Base-by-base conservation (phyloP, 1,284 basidiomycete genomes). In the Moesziomyces sp. region DNA sequence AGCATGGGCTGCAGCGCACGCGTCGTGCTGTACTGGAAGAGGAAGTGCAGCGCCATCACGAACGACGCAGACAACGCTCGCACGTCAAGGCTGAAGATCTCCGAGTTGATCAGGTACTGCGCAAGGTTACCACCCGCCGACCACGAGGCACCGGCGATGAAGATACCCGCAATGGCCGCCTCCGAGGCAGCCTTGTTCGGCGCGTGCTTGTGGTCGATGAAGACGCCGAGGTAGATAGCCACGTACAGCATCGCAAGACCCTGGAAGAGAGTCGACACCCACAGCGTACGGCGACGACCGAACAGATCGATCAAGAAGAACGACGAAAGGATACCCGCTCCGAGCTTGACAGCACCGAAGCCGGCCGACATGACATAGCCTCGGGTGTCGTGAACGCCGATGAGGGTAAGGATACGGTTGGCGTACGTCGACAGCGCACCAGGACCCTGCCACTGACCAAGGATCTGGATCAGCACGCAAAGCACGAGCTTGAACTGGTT, bases 271-370 rank as follows among this genome's bases (percentile, higher is more conserved):
- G 65, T 67, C 28, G 65, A 58, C 16, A 64, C 65, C 54, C 66
- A 60, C 5, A 74, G 61, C 8, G 70, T 74, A n/a, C 61, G 65
- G 16, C 70, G 65, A 57, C 70, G 70, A 47, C 70, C 70, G 21
- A 74, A 64, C 28, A 74, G 53, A 35, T 74, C 70, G 58, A 74
- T 74, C 42, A 74, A 43, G 70, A 74, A 68, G 65, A 74, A 74
- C 26, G 58, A 61, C 26, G 70, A 68, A 11, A 68, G 60, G 38
- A 74, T 67, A 65, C 70, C 70, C 23, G 70, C 64, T 5, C 35
- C 60, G 11, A 74, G 65, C 65, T 74, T 74, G 40, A 68, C 65
- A 3, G 70, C 64, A 46, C 70, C 70, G 55, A 74, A 74, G 47
- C 70, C 70, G 46, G 65, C 70, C 13, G 58, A 62, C 60, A 67